A percentile compares a stretch with the other conserved stretches of the same genome.
Conservation (phyloP, 345 rosid genomes). For the Citrus maxima region DNA sequence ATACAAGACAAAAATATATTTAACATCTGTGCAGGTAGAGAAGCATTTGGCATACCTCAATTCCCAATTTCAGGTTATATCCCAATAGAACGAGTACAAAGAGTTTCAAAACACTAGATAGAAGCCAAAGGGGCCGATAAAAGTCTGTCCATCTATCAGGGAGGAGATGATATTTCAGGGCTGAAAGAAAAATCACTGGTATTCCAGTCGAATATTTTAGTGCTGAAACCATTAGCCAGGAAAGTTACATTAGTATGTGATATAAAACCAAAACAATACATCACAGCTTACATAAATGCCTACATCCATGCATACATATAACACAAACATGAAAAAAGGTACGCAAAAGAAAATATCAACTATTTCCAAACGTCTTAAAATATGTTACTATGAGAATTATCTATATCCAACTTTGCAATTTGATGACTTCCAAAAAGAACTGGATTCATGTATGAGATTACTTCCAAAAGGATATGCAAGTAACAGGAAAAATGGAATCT, state of each 20-base stretch:
- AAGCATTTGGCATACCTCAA: constrained; percentile 51
- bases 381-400: background rate
- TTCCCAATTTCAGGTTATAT: constrained; percentile 91
- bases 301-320: background rate
- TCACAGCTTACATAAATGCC: background rate
- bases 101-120: constrained; percentile 73
- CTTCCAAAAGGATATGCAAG: background rate
- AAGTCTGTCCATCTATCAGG: constrained; percentile 75
- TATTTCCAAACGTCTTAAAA: background rate
- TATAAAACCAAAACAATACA: background rate
- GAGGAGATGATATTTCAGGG: constrained; percentile 81
- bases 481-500: background rate
- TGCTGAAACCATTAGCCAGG: constrained; percentile 57
- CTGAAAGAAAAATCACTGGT: constrained; percentile 92
- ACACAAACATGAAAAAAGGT: background rate
- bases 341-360: background rate
- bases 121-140: constrained; percentile 89
- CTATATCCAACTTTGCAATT: background rate
- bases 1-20: background rate
- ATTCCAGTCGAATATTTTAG: constrained; percentile 78
- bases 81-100: constrained; percentile 92
- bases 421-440: background rate
- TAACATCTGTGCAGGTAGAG: background rate
- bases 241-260: constrained; percentile 15
- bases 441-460: background rate